Evolutionary conservation across 2,329 filamentous ascomycete genomes (phyloP).

Genomic region (Rutstroemia sp.): DNA sequence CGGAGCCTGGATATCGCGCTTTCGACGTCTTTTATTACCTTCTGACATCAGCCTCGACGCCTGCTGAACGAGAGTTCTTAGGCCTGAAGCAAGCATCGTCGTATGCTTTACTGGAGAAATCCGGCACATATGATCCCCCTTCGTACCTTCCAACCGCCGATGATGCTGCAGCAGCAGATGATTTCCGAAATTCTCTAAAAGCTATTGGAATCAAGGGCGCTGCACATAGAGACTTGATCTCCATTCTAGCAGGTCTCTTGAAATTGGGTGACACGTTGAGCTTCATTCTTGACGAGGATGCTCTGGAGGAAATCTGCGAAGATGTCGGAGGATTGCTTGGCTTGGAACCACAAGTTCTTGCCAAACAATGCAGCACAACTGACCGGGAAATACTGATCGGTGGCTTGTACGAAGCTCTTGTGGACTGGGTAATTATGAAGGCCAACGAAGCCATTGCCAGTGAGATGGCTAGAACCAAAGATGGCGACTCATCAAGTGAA

Average conservation of each 20-base stretch:
- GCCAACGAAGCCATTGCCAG: constrained; percentile 77
- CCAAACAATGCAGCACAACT: constrained; percentile 71
- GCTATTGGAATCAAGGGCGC: constrained; percentile 90
- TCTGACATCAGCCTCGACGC: constrained; percentile 81
- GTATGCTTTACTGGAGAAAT: constrained; percentile 74
- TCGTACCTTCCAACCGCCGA: constrained; percentile 88
- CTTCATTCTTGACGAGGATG: constrained; percentile 76
- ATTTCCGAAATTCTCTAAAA: constrained; percentile 81
- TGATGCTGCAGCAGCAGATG: constrained; percentile 85
- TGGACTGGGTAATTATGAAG: constrained; percentile 88
- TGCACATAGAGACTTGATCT: constrained; percentile 74
- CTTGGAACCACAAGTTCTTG: constrained; percentile 75
- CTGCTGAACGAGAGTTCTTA: constrained; percentile 82
- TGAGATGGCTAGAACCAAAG: constrained; percentile 61
- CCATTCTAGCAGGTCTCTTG: constrained; percentile 74
- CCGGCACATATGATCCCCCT: constrained; percentile 78
- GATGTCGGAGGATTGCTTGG: constrained; percentile 84
- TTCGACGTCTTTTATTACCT: constrained; percentile 99
- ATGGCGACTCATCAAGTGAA: constrained; percentile 60
- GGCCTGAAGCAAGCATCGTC: constrained; percentile 68
- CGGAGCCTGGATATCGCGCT: constrained; percentile 75
- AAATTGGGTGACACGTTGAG: constrained; percentile 89
- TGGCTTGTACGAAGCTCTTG: constrained; percentile 85
- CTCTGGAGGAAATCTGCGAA: constrained; percentile 78
- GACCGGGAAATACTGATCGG: constrained; percentile 78